Conservation (phyloP, 202 grass and related monocot species). For the Zoysia matrella region DNA sequence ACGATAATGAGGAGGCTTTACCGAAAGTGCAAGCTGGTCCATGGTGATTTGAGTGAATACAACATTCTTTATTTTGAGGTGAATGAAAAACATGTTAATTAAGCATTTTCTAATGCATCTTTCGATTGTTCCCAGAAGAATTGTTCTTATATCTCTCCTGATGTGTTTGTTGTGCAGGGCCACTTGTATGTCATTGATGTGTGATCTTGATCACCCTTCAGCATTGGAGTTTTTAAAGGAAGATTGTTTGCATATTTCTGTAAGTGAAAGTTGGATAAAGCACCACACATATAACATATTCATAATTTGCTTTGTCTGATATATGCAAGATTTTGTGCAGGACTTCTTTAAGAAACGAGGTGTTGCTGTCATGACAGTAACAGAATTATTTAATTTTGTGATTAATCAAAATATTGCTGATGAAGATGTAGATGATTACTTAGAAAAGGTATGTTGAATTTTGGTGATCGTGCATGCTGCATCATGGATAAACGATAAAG, state of each 20-base stretch:
- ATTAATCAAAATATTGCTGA: slow-evolving; percentile 78
- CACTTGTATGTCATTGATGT: slow-evolving; percentile 99
- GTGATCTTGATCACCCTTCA: slow-evolving; percentile 91
- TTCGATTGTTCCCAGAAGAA: slow-evolving; percentile 16
- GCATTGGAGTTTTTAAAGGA: slow-evolving; percentile 88
- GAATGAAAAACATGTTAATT: slow-evolving; percentile 38
- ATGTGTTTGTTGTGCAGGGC: slow-evolving; percentile 57
- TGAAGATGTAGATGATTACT: slow-evolving; percentile 82
- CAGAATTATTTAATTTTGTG: slow-evolving; percentile 87
- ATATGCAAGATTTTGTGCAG: slow-evolving; percentile 41
- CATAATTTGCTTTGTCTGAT: slow-evolving; percentile 13
- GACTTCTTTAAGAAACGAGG: slow-evolving; percentile 90
- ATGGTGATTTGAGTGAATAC: too few species aligned
- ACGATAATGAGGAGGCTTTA: slow-evolving; percentile 84
- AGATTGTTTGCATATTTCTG: slow-evolving; percentile 93
- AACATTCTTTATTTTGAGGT: slow-evolving; percentile 99
- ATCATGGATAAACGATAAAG: background rate
- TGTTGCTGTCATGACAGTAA: slow-evolving; percentile 78
- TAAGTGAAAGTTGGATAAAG: slow-evolving; percentile 50
- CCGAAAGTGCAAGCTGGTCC: too few species aligned
- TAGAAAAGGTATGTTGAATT: slow-evolving; percentile 74
- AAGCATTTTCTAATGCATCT: slow-evolving; percentile 1
- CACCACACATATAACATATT: slow-evolving; percentile 6
- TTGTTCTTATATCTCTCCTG: slow-evolving; percentile 11
- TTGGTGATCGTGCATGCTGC: slow-evolving; percentile 5